These are phyloP conservation scores for Anthostomella pinea DNA, from an alignment of 2,329 filamentous ascomycete genomes.

Conservation along the genomic window DNA sequence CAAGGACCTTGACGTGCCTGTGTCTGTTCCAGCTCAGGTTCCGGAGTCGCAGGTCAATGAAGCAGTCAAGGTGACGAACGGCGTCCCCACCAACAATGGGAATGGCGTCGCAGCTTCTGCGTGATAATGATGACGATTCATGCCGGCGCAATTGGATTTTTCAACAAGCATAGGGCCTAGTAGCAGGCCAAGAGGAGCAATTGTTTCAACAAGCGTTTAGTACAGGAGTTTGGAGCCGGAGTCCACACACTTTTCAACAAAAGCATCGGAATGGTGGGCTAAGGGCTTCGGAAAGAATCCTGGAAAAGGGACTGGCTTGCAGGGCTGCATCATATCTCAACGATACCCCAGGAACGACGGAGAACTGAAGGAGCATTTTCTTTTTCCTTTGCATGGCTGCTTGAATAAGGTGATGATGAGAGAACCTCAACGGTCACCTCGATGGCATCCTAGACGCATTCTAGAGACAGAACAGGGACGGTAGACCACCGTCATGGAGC, in stretches of 20 bases:
- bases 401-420: neutral
- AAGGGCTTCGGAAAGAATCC: conserved; percentile 19
- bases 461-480: too few relatives aligned
- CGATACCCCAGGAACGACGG: conserved; percentile 36
- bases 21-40: conserved; percentile 13
- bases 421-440: conserved; percentile 23
- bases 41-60: conserved; percentile 29
- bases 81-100: conserved; percentile 17
- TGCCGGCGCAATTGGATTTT: conserved; percentile 31
- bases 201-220: conserved; percentile 35
- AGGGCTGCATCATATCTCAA: conserved; percentile 39
- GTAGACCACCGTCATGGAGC: too few relatives aligned
- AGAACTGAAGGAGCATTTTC: conserved; percentile 3
- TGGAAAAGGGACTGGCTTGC: conserved; percentile 27
- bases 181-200: conserved; percentile 11
- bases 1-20: conserved; percentile 55
- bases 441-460: too few relatives aligned
- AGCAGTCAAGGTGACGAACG: conserved; percentile 25
- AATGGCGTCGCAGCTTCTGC: conserved; percentile 12
- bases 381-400: neutral
- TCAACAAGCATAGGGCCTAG: conserved; percentile 30
- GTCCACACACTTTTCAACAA: conserved; percentile 35
- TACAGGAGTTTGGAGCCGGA: conserved; percentile 27
- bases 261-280: conserved; percentile 28
- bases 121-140: conserved; percentile 19